These are phyloP conservation scores for Ceriops zippeliana DNA, from an alignment of 345 rosid genomes.

Conservation along the genomic window DNA sequence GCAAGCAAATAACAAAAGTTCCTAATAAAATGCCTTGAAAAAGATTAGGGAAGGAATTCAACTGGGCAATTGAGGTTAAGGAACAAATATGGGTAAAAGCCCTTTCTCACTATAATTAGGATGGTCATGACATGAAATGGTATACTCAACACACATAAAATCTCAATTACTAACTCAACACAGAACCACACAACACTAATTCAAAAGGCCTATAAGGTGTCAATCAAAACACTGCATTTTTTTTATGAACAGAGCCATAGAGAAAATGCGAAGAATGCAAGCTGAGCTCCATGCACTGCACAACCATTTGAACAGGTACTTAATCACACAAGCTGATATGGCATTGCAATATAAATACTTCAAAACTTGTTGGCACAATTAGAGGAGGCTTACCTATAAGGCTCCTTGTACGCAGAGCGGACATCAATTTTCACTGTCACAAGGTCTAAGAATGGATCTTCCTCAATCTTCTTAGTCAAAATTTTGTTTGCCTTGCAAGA, in stretches of 20 bases:
- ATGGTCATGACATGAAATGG: neutral
- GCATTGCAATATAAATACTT: conserved; percentile 3
- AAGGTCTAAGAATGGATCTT: conserved; percentile 89
- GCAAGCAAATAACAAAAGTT: conserved; percentile 30
- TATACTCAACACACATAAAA: neutral
- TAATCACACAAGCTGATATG: neutral
- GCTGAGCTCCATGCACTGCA: neutral
- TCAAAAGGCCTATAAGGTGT: neutral
- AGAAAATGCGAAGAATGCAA: neutral
- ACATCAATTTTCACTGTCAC: conserved; percentile 82
- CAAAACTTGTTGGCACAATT: neutral
- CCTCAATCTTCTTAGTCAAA: conserved; percentile 84
- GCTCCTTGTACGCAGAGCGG: conserved; percentile 75
- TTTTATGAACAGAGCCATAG: neutral
- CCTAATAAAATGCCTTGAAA: neutral
- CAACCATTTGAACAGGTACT: conserved; percentile 2
- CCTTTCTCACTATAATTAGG: neutral
- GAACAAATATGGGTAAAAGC: neutral
- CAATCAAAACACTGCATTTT: neutral
- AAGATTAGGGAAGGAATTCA: neutral
- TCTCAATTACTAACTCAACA: neutral
- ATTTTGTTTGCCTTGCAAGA: conserved; percentile 74
- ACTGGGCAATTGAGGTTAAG: neutral
- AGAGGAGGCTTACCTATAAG: conserved; percentile 63
- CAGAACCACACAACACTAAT: neutral